Percentiles rank a stretch among this genome's conserved stretches.
Evolutionary conservation across 305 asterid species (phyloP).

Genomic region (Fraxinus sp.): DNA sequence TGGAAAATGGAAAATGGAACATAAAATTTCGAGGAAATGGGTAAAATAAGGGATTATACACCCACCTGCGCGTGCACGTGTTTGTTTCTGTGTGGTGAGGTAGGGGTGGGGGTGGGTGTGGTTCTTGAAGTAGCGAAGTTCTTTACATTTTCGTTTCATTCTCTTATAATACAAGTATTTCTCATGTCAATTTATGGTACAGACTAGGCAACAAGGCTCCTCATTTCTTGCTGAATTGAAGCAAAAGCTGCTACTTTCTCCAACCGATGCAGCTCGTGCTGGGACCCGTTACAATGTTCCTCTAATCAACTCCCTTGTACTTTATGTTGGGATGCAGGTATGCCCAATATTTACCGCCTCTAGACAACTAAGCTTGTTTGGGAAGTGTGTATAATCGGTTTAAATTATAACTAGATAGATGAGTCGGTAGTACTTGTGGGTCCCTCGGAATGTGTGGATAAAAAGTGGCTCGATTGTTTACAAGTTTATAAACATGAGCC

Average conservation of each 20-base stretch:
- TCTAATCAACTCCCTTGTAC: constrained; percentile 91
- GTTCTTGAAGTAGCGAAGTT: background rate
- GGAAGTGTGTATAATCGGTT: background rate
- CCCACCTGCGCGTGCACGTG: background rate
- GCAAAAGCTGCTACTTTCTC: constrained; percentile 83
- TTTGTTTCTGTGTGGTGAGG: too few relatives aligned
- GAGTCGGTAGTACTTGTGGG: background rate
- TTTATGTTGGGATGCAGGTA: constrained; percentile 79
- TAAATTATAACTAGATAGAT: background rate
- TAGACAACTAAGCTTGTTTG: background rate
- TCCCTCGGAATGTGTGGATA: background rate
- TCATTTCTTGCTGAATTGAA: constrained; percentile 78
- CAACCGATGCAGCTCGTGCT: constrained; percentile 70
- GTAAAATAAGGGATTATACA: background rate
- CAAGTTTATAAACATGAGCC: background rate
- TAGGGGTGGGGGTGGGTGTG: background rate
- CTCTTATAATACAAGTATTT: background rate
- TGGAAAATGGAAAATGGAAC: background rate
- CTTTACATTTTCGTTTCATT: too few relatives aligned
- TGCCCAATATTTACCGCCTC: background rate
- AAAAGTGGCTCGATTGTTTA: background rate
- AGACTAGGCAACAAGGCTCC: constrained; percentile 88
- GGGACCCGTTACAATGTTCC: constrained; percentile 97
- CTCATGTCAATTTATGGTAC: constrained; percentile 28
- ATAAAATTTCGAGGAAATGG: background rate